Evolutionary conservation across 441 rosid species (phyloP), one percentile per base, ranked within the genome.

Genomic region (Gossypium armourianum): DNA sequence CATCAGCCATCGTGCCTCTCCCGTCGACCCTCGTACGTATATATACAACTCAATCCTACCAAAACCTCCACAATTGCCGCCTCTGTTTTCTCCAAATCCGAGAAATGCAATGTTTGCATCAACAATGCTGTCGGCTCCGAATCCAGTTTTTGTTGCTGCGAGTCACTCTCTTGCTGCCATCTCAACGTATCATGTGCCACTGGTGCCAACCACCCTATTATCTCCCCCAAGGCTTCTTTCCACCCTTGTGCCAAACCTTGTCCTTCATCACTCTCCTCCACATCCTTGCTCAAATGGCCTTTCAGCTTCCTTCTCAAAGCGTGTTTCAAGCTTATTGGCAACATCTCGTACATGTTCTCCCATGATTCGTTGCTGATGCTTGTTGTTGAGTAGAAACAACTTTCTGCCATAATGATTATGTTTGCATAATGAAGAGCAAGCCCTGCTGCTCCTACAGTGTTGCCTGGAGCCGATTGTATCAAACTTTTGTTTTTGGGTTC

Each of bases 61-160:
- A 86, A 74, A 40, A 86, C 79, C 69, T 86, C 86, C 0, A 73
- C 83, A 28, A 86, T 75, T 24, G 81, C 84, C 0, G 81, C 86
- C 83, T 86, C 89, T 26, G 83, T 77, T 75, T 83, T 86, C 86
- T 83, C 85, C 72, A 80, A 49, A 15, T 85, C 86, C 0, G 89
- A 73, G 29, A 73, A 83, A 66, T 85, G 71, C 80, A 85, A 4
- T 28, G 89, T 86, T 72, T 86, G 87, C 52, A 78, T 29, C 76
- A 84, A 57, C 70, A 78, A 43, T 68, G 84, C 85, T 4, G 77
- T 79, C 2, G 77, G 79, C 69, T 70, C 70, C 6, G 74, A 49
- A 40, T 82, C 84, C 6, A 81, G 70, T 67, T 40, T 75, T 73
- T 82, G 84, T 72, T 73, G 80, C 82, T 81, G 83, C 72, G 77